A percentile compares a stretch with the other conserved stretches of the same genome.
Conservation (phyloP, 148 eudicot genomes). For the Cornus florida region DNA sequence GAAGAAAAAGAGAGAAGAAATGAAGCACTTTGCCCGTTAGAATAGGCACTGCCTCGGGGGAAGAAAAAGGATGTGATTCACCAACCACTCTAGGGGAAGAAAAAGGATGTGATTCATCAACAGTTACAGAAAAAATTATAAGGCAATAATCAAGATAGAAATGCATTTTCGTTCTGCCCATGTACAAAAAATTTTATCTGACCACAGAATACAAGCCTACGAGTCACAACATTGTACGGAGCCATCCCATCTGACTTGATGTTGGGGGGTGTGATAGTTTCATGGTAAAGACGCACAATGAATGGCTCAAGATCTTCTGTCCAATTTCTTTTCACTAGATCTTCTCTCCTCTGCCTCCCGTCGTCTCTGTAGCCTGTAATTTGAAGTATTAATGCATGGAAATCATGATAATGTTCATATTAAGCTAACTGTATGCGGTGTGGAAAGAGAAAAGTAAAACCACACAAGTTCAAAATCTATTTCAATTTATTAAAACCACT, state of each 20-base stretch:
- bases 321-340: conserved; percentile 62
- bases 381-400: neutral
- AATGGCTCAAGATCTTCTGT: conserved; percentile 52
- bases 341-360: conserved; percentile 78
- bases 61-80: neutral
- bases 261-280: too few species aligned
- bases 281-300: neutral
- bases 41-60: neutral
- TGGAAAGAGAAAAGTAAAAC: neutral
- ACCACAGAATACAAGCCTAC: neutral
- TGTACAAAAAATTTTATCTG: neutral
- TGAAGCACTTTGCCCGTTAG: neutral
- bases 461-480: neutral
- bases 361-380: conserved; percentile 77
- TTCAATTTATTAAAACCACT: too few species aligned
- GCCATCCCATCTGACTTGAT: neutral
- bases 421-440: neutral
- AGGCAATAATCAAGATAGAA: neutral
- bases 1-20: neutral
- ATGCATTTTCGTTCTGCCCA: neutral
- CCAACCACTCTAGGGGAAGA: neutral
- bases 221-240: neutral
- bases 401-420: neutral
- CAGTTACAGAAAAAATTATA: neutral
- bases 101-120: neutral